Base-by-base conservation (phyloP, 2,329 filamentous ascomycete species). In the Cladosporium colombiae region DNA sequence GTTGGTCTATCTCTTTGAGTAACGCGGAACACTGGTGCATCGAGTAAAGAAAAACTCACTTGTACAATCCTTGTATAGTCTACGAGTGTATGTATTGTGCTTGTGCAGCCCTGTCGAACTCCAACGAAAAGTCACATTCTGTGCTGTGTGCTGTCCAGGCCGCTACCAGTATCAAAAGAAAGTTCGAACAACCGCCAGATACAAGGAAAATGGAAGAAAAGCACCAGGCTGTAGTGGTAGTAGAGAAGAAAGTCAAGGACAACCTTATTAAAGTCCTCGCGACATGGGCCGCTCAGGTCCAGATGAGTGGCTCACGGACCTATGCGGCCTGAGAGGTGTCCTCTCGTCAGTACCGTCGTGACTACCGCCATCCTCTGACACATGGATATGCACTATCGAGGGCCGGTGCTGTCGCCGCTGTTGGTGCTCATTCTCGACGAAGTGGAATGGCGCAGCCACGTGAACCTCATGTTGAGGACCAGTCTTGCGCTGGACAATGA, bases 391-490 rank as follows among this genome's bases (percentile, higher is more conserved):
- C n/a, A 65, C 25, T 18, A 65, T 52, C 6, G 61, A 63, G 13
- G 46, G 61, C 16, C 61, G 33, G 11, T 55, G 35, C 11, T 29
- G 49, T 5, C 56, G 35, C 11, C 50, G 56, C 13, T 59, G 53
- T 10, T 59, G 55, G 11, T 58, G 55, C 40, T 65, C 62, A 6
- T 65, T 60, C 44, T 65, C 62, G 13, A 59, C 31, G 44, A 52
- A 65, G 14, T 60, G 62, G 46, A 65, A 59, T 16, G 62, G 62
- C 16, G 55, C 62, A 7, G 56, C 62, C 10, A 65, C 62, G 13
- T 65, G 62, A 4, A 65, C 55, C 40, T 65, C 62, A n/a, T 65
- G 62, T 44, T 65, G 62, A 31, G 56, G 55, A 23, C 62, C 62
- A 25, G 40, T 60, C 55, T 50, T 65, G 10, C 62, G 62, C 40